Base-by-base conservation (phyloP, 2,329 filamentous ascomycete genomes). In the Fusarium sp. region DNA sequence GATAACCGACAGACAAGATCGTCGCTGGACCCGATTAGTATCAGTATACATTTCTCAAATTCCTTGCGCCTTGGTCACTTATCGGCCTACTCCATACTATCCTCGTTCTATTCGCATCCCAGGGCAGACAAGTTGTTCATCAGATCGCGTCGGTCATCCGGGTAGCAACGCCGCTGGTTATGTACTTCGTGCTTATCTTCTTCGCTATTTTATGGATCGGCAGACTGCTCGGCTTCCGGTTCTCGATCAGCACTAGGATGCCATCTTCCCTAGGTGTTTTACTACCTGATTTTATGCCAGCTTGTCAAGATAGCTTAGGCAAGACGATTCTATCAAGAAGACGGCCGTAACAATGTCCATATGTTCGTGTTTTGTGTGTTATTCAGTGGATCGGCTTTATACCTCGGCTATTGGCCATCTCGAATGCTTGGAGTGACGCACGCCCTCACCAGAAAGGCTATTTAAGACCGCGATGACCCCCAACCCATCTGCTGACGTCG, bases 11-110 rank as follows among this genome's bases (percentile, higher is more conserved):
- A 27, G 6, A 27, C 27, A 27, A 27, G 27, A 27, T 27, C 27
- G 42, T 91, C 2, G 80, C 88, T 13, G 89, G 90, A 6, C 81
- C 86, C 5, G 82, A 83, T 2, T 92, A 88, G 85, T 97, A 95
- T 80, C 86, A 93, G 40, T 79, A 84, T 6, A 85, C 88, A 6
- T 96, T 97, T 80, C 82, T 97, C 22, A 89, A 87, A 34, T 91
- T 88, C 80, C 86, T 90, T 5, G 88, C 90, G 0, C 94, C 94
- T 0, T 92, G 90, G 87, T 95, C 93, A 0, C 87, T 97, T 5
- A 89, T 97, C 73, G 94, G 94, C 1, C 87, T 98, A 10, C 85
- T 97, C 2, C 97, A 95, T 84, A 97, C 94, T 2, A 96, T 97
- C 76, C 82, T 96, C 11, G 91, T 97, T 1, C 87, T 97, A 5